Conservation (phyloP, 176 grass and related monocot genomes). For the Tuctoria greenei region DNA sequence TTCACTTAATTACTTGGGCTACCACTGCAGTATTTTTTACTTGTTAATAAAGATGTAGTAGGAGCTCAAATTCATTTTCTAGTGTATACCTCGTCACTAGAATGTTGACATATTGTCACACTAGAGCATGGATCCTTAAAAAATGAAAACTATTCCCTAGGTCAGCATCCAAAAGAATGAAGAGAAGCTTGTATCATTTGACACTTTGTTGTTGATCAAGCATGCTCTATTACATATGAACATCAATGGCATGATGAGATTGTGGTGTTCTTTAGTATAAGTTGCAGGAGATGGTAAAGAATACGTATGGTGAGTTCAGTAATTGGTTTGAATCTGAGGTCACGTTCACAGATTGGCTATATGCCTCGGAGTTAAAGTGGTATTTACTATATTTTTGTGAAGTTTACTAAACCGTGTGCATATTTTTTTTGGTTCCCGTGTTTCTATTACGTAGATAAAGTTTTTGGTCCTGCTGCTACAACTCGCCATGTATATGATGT, state of each 20-base stretch:
- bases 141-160: constrained; percentile 10
- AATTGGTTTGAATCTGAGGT: constrained; percentile 9
- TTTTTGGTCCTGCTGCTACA: constrained; percentile 94
- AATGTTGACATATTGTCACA: constrained; percentile 4
- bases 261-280: not conserved
- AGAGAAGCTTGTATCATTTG: not conserved
- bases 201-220: constrained; percentile 8
- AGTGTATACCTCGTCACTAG: not conserved
- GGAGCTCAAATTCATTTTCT: not conserved
- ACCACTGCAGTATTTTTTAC: too few species aligned
- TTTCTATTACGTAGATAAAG: constrained; percentile 66
- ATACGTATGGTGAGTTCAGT: not conserved
- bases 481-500: constrained; percentile 91
- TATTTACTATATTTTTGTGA: not conserved
- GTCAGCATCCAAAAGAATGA: not conserved
- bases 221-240: constrained; percentile 7
- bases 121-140: not conserved
- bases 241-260: constrained; percentile 3
- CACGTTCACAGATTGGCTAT: not conserved
- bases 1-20: too few species aligned
- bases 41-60: not conserved
- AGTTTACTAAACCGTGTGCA: constrained; percentile 21
- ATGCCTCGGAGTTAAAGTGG: not conserved
- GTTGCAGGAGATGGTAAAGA: not conserved
- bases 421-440: constrained; percentile 8